Conservation (phyloP, 2,329 filamentous ascomycete genomes). For the Tolypocladium cylindrosporum region DNA sequence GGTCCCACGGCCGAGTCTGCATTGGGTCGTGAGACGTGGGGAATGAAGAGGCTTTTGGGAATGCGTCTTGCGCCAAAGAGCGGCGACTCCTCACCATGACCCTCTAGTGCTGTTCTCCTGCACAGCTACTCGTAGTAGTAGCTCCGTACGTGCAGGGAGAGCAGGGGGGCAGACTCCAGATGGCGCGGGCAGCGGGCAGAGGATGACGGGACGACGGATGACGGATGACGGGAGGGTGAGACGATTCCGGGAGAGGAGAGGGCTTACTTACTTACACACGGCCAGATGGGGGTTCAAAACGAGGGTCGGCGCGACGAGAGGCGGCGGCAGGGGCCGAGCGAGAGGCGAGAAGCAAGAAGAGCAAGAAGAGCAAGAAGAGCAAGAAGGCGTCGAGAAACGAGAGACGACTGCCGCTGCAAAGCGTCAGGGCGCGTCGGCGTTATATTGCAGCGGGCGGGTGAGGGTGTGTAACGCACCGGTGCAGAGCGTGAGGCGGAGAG, state of each 20-base stretch:
- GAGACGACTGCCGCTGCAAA: neutral
- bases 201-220: neutral
- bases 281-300: neutral
- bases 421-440: neutral
- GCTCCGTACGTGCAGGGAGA: neutral
- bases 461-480: neutral
- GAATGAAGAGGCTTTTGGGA: neutral
- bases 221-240: neutral
- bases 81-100: neutral
- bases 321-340: neutral
- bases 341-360: too few relatives aligned
- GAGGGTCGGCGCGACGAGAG: neutral
- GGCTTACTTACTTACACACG: neutral
- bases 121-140: neutral
- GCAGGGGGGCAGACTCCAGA: neutral
- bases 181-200: neutral
- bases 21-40: neutral
- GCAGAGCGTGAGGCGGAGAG: neutral
- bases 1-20: neutral
- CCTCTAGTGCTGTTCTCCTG: neutral
- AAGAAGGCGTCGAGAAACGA: neutral
- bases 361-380: too few relatives aligned
- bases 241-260: neutral
- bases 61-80: neutral
- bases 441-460: neutral